Conservation (phyloP, 2,329 filamentous ascomycete genomes). For the Leptosphaerulina australis region DNA sequence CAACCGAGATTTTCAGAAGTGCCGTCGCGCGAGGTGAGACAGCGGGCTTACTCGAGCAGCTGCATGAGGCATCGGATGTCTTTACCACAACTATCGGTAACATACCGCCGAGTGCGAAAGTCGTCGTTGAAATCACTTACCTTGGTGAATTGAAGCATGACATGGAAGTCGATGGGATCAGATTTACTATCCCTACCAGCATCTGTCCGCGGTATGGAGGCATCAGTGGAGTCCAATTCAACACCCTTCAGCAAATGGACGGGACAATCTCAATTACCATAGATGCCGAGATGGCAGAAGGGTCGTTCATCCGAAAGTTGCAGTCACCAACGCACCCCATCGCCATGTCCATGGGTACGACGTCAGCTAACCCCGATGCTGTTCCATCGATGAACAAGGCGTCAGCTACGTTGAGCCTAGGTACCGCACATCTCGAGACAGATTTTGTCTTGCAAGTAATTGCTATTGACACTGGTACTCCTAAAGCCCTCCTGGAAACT, state of each 20-base stretch:
- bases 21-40: slow-evolving; percentile 65
- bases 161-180: slow-evolving; percentile 68
- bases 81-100: slow-evolving; percentile 73
- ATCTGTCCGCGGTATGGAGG: slow-evolving; percentile 71
- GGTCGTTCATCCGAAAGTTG: slow-evolving; percentile 64
- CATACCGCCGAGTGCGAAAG: slow-evolving; percentile 62
- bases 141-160: slow-evolving; percentile 76
- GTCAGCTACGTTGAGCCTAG: slow-evolving; percentile 65
- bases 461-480: slow-evolving; percentile 64
- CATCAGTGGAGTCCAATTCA: slow-evolving; percentile 5
- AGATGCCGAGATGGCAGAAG: slow-evolving; percentile 64
- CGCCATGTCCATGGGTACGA: slow-evolving; percentile 66
- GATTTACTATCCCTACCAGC: slow-evolving; percentile 70
- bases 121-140: slow-evolving; percentile 68
- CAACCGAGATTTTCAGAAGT: slow-evolving; percentile 63
- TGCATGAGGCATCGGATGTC: slow-evolving; percentile 65
- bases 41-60: slow-evolving; percentile 70
- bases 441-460: slow-evolving; percentile 73
- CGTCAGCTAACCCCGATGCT: slow-evolving; percentile 54
- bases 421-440: slow-evolving; percentile 60
- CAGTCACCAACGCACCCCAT: slow-evolving; percentile 73
- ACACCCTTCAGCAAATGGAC: slow-evolving; percentile 6
- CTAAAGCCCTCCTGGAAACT: slow-evolving; percentile 68
- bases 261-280: slow-evolving; percentile 62
- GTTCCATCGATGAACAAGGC: slow-evolving; percentile 64